Percentiles rank a stretch among this genome's conserved stretches.
Evolutionary conservation across 176 grass and related monocot species (phyloP).

Genomic region (Rhynchospora pubera): DNA sequence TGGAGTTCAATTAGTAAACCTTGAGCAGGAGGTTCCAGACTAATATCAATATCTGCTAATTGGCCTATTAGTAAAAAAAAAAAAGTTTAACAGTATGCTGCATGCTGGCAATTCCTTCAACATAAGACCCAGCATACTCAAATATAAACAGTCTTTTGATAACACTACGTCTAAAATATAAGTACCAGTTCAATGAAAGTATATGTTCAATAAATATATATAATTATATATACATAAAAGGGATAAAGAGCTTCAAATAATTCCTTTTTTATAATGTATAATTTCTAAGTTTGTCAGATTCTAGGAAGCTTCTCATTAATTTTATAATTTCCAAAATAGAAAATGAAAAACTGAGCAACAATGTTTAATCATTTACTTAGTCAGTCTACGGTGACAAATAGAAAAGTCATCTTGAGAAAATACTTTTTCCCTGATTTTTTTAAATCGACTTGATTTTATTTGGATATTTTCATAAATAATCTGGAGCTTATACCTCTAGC

Average conservation of each 20-base stretch:
- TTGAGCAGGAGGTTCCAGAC: background rate
- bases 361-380: background rate
- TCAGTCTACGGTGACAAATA: background rate
- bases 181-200: background rate
- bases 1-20: background rate
- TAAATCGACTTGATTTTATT: background rate
- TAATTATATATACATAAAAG: background rate
- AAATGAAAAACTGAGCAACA: background rate
- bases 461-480: background rate
- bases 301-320: background rate
- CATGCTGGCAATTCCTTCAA: background rate
- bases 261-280: background rate
- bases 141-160: background rate
- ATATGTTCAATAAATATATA: background rate
- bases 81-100: background rate
- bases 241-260: background rate
- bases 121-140: background rate
- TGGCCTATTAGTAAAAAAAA: background rate
- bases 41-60: background rate
- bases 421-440: background rate
- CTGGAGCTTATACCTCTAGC: background rate
- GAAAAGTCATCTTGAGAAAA: background rate
- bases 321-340: background rate
- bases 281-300: background rate
- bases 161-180: background rate